Conservation (phyloP, 805 yeast genomes). For the Saccharomycodes ludwigii region DNA sequence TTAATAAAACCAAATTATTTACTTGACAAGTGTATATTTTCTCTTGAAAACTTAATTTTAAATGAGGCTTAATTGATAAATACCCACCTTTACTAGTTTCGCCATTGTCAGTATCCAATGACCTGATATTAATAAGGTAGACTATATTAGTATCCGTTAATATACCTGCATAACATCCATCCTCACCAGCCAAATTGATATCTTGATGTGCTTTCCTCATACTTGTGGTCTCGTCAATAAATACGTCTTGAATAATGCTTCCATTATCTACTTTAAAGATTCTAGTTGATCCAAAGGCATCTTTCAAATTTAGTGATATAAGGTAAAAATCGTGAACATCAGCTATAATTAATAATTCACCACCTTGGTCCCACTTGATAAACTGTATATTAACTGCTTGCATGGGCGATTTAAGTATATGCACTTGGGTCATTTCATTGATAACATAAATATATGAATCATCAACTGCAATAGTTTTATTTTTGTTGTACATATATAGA, state of each 20-base stretch:
- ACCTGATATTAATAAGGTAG: conserved; percentile 16
- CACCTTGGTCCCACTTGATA: conserved; percentile 21
- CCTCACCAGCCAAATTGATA: conserved; percentile 18
- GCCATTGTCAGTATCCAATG: too few species aligned
- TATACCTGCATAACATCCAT: conserved; percentile 20
- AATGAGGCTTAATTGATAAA: conserved; percentile 10
- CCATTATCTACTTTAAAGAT: conserved; percentile 6
- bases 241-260: conserved; percentile 8
- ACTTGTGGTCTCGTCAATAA: conserved; percentile 17
- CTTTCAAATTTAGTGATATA: conserved; percentile 15
- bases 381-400: conserved; percentile 10
- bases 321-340: conserved; percentile 11
- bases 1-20: conserved; percentile 19
- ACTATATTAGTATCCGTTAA: conserved; percentile 14
- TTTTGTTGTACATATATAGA: conserved; percentile 12
- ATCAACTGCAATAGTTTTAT: conserved; percentile 11
- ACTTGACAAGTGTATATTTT: conserved; percentile 17
- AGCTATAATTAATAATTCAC: conserved; percentile 14
- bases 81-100: conserved; percentile 12
- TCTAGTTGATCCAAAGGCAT: conserved; percentile 16
- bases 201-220: conserved; percentile 16
- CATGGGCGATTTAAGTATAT: conserved; percentile 4
- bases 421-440: conserved; percentile 13
- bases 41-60: conserved; percentile 15
- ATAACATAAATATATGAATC: conserved; percentile 15